A percentile compares a stretch with the other conserved stretches of the same genome.
Conservation (phyloP, 371 early-diverging fungal species). For the Lichtheimia hyalospora region DNA sequence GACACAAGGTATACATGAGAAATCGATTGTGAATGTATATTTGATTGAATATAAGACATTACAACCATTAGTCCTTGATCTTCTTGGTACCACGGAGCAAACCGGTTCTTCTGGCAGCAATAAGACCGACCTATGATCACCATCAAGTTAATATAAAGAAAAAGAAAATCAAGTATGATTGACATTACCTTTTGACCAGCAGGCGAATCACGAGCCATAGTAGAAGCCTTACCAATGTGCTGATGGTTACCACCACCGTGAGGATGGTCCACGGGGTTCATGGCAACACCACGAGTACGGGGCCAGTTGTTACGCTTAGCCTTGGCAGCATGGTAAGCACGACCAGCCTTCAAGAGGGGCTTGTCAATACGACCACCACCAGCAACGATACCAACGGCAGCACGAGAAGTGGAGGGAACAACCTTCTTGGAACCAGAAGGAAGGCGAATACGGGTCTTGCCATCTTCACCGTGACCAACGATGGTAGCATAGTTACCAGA, state of each 20-base stretch:
- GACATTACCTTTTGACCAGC: slow-evolving; percentile 88
- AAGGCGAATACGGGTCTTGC: slow-evolving; percentile 95
- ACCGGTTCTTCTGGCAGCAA: slow-evolving; percentile 93
- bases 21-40: no score
- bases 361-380: slow-evolving; percentile 99
- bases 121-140: slow-evolving; percentile 87
- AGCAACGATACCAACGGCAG: slow-evolving; percentile 98
- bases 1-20: no score
- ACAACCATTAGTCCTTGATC: slow-evolving; percentile 52
- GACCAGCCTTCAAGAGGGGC: slow-evolving; percentile 99
- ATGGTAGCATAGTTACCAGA: slow-evolving; percentile 99
- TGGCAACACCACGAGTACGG: slow-evolving; percentile 99
- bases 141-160: slow-evolving; percentile 79
- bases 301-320: slow-evolving; percentile 99
- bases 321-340: slow-evolving; percentile 98
- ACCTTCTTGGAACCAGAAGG: slow-evolving; percentile 99
- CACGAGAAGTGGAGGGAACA: slow-evolving; percentile 90
- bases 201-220: slow-evolving; percentile 93
- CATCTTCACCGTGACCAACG: slow-evolving; percentile 99
- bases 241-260: slow-evolving; percentile 91
- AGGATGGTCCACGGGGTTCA: slow-evolving; percentile 97
- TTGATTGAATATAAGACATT: slow-evolving; percentile 6
- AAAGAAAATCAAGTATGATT: slow-evolving; percentile 75
- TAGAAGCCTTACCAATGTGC: slow-evolving; percentile 99
- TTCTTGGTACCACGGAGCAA: slow-evolving; percentile 95